Conservation (phyloP, 2,329 filamentous ascomycete genomes). For the Metarhizium album region DNA sequence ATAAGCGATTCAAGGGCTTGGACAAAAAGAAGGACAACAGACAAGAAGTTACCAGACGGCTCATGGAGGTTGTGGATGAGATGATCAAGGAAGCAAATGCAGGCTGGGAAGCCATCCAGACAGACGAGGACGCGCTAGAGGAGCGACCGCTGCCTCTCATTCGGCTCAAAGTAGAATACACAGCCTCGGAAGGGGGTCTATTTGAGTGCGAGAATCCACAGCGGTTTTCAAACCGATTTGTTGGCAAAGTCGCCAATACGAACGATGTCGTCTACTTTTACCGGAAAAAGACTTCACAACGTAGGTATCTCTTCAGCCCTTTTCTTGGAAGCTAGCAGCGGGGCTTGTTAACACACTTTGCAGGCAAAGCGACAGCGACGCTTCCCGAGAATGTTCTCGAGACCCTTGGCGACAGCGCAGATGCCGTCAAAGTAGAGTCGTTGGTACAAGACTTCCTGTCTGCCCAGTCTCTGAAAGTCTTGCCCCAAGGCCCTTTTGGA, state of each 20-base stretch:
- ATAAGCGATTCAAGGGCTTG: conserved; percentile 65
- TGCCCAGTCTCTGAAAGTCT: conserved; percentile 80
- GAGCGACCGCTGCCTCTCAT: conserved; percentile 69
- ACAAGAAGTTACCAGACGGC: conserved; percentile 62
- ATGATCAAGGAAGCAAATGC: conserved; percentile 77
- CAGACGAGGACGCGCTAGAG: conserved; percentile 47
- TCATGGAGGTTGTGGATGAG: conserved; percentile 70
- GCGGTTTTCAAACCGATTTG: conserved; percentile 86
- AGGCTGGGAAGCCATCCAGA: conserved; percentile 73
- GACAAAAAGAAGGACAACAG: conserved; percentile 77
- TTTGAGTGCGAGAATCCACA: conserved; percentile 94
- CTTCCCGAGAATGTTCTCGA: conserved; percentile 55
- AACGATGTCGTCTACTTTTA: conserved; percentile 93
- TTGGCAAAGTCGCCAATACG: conserved; percentile 81
- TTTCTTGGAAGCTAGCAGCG: background rate
- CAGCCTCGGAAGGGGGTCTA: conserved; percentile 69
- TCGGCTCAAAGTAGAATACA: conserved; percentile 82
- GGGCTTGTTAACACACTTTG: conserved; percentile 5
- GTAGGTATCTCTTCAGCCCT: conserved; percentile 9
- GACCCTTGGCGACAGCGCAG: conserved; percentile 35
- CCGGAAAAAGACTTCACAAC: conserved; percentile 63
- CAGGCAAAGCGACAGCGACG: conserved; percentile 26
- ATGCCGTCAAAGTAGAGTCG: conserved; percentile 77
- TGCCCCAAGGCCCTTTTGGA: conserved; percentile 85
- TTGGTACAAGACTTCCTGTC: conserved; percentile 80